Percentiles rank a stretch among this genome's conserved stretches.
phyloP scores from a whole-genome alignment of 2,329 filamentous ascomycete genomes.

The Hyphodiscus sp. region DNA sequence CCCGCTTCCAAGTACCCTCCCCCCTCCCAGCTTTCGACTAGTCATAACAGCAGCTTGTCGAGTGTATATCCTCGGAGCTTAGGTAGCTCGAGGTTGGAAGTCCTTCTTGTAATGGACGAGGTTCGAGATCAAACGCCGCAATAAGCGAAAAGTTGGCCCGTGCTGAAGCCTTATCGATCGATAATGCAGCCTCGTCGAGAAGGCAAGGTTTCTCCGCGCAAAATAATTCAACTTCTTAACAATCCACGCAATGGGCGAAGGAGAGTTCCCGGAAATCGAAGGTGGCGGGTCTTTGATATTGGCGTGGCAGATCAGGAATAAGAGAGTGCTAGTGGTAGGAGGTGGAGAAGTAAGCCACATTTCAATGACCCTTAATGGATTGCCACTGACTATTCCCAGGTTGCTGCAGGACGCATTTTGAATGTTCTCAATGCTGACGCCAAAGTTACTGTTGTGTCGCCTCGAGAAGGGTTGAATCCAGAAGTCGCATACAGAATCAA shows the following conservation, averaged over 20 bases:
- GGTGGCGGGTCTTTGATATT: constrained; percentile 89
- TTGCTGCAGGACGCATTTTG: constrained; percentile 89
- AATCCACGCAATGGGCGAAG: constrained; percentile 16
- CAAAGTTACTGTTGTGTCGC: constrained; percentile 78
- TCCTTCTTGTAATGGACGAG: not conserved
- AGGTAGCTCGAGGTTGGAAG: constrained; percentile 17
- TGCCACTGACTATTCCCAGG: constrained; percentile 46
- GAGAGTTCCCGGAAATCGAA: constrained; percentile 70
- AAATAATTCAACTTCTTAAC: constrained; percentile 9
- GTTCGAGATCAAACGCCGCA: constrained; percentile 1
- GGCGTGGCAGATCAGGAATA: constrained; percentile 90
- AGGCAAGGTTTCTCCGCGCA: constrained; percentile 12
- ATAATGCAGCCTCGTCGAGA: not conserved
- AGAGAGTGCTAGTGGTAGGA: constrained; percentile 85
- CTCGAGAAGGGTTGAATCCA: constrained; percentile 71
- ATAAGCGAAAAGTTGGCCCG: constrained; percentile 2
- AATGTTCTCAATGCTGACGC: constrained; percentile 95
- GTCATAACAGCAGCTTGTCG: constrained; percentile 52
- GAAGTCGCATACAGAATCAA: constrained; percentile 81
- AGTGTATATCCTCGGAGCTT: constrained; percentile 17
- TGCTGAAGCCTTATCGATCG: constrained; percentile 3
- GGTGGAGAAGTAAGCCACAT: constrained; percentile 70
- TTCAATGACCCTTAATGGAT: not conserved
- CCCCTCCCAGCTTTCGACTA: constrained; percentile 81
- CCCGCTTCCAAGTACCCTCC: constrained; percentile 82